Percentiles rank a stretch among this genome's conserved stretches.
phyloP scores from a whole-genome alignment of 208 protist genomes.

The Leishmania mexicana region DNA sequence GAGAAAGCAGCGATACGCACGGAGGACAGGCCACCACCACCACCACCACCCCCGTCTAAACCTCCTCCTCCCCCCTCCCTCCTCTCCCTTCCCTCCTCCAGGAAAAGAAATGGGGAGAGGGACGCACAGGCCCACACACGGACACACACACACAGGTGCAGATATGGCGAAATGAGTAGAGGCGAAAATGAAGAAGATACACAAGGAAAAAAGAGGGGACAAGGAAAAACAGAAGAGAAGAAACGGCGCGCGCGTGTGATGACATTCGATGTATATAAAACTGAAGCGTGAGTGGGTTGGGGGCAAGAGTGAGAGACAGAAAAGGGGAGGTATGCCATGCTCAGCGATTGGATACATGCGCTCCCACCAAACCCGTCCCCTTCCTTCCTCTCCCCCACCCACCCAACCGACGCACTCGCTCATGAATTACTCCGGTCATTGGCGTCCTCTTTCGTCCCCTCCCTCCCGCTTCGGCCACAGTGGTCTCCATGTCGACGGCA shows the following conservation, averaged over 20 bases:
- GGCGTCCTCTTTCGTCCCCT: not conserved
- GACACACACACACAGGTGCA: not conserved
- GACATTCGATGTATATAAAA: conserved; percentile 5
- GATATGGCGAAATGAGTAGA: not conserved
- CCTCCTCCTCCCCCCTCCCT: not conserved
- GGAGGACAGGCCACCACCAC: not conserved
- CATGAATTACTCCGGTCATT: not conserved
- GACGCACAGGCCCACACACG: not conserved
- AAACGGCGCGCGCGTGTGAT: not conserved
- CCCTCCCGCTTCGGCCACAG: not conserved
- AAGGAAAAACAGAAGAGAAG: not conserved
- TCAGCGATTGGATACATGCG: not conserved
- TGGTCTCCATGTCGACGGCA: conserved; percentile 4
- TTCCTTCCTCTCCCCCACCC: not conserved
- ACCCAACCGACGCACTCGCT: not conserved
- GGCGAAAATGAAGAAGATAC: not conserved
- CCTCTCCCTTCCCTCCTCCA: not conserved
- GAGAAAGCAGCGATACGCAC: not conserved
- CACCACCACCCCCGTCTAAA: no score
- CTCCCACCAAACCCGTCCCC: not conserved
- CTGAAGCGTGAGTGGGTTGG: not conserved
- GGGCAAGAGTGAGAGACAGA: not conserved
- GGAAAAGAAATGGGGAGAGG: not conserved
- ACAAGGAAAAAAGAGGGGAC: not conserved
- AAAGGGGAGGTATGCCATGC: not conserved